A percentile compares a stretch with the other conserved stretches of the same genome.
Evolutionary conservation across 202 grass and related monocot genomes (phyloP).

Genomic region (Carex arenaria): DNA sequence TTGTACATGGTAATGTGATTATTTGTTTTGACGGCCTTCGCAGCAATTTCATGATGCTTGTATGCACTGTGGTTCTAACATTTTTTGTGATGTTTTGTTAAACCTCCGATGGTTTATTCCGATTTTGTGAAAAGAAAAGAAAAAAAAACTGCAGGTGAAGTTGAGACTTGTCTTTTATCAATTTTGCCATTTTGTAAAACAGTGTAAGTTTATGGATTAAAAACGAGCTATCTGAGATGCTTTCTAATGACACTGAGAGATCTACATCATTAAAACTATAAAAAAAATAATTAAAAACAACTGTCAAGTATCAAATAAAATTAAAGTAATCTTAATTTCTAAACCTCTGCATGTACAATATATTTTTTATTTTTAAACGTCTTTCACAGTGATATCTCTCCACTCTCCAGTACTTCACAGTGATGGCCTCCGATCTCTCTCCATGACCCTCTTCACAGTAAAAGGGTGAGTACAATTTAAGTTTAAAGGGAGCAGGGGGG

Average conservation of each 20-base stretch:
- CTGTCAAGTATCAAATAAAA: no score
- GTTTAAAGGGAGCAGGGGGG: no score
- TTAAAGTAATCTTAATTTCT: no score
- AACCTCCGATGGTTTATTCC: conserved; percentile 16
- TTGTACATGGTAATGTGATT: conserved; percentile 33
- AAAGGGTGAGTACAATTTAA: no score
- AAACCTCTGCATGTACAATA: no score
- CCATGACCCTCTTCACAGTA: no score
- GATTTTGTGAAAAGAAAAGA: not conserved
- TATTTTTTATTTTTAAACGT: no score
- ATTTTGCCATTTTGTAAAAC: conserved; percentile 10
- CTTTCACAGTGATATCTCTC: no score
- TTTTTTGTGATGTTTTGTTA: conserved; percentile 23
- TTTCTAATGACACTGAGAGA: not conserved
- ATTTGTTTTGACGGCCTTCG: conserved; percentile 18
- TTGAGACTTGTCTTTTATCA: not conserved
- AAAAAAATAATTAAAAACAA: no score
- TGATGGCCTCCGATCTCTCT: no score
- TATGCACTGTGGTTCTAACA: conserved; percentile 25
- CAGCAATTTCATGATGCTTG: conserved; percentile 14
- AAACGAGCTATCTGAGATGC: not conserved
- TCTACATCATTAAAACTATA: no score
- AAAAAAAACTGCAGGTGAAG: not conserved
- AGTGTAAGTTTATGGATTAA: not conserved
- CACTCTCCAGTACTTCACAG: no score